Conservation (phyloP, 2,329 filamentous ascomycete genomes). For the Aspergillus costaricaensis region DNA sequence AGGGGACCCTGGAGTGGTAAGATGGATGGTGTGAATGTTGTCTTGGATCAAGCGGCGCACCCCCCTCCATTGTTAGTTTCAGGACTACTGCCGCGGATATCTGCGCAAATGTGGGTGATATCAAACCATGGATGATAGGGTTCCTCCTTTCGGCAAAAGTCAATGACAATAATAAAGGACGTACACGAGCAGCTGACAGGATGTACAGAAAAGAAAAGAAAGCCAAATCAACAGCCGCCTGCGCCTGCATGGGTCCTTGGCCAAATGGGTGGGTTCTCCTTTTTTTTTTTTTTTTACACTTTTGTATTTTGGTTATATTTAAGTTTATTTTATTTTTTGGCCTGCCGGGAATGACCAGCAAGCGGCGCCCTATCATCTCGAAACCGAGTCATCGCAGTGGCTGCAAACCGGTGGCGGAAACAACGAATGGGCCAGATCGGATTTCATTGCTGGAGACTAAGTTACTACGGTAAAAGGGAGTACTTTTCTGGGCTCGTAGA, state of each 20-base stretch:
- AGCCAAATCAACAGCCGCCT: constrained; percentile 13
- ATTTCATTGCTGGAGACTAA: neutral
- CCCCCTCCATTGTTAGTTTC: constrained; percentile 5
- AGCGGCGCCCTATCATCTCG: constrained; percentile 1
- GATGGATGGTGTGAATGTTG: constrained; percentile 1
- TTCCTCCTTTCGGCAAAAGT: constrained; percentile 7
- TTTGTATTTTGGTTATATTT: no score
- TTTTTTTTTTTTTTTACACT: neutral
- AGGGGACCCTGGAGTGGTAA: constrained; percentile 14
- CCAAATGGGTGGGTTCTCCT: constrained; percentile 8
- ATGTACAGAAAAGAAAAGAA: constrained; percentile 3
- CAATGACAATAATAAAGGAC: constrained; percentile 11
- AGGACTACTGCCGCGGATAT: constrained; percentile 10
- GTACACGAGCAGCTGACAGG: constrained; percentile 10
- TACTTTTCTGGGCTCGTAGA: constrained; percentile 3
- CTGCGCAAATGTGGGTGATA: constrained; percentile 9
- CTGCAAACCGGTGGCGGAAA: neutral
- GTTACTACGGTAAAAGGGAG: neutral
- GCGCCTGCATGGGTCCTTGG: constrained; percentile 18
- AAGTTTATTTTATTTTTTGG: neutral
- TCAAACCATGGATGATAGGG: constrained; percentile 11
- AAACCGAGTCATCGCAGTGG: constrained; percentile 4
- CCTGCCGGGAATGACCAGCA: neutral
- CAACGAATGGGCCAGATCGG: constrained; percentile 1
- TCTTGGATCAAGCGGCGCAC: constrained; percentile 7